Evolutionary conservation across 495 filamentous ascomycete species (phyloP).

Genomic region (Tirmania nivea): DNA sequence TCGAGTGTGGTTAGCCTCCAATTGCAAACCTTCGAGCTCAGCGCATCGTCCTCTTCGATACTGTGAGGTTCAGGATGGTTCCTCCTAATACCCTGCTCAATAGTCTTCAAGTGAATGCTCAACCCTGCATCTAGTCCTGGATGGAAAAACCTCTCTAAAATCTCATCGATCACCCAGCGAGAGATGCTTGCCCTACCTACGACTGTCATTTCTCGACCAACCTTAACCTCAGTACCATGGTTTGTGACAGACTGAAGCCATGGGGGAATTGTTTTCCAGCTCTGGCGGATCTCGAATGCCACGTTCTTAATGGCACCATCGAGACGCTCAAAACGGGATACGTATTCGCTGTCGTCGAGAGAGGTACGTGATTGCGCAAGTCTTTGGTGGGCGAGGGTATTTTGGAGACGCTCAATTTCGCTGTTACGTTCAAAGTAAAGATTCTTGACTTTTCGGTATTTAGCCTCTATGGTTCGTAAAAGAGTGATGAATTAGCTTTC

Average conservation of each 20-base stretch:
- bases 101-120: conserved; percentile 55
- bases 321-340: conserved; percentile 69
- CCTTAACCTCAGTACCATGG: conserved; percentile 53
- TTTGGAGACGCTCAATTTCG: conserved; percentile 88
- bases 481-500: conserved; percentile 5
- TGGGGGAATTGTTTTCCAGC: conserved; percentile 57
- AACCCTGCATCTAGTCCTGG: conserved; percentile 56
- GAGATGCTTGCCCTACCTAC: conserved; percentile 81
- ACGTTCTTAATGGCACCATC: conserved; percentile 92
- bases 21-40: conserved; percentile 66
- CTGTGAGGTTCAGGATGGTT: conserved; percentile 45
- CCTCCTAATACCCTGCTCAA: conserved; percentile 74
- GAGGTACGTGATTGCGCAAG: conserved; percentile 87
- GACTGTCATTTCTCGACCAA: conserved; percentile 91
- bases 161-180: conserved; percentile 74
- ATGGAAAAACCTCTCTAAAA: conserved; percentile 82
- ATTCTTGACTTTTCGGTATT: conserved; percentile 94
- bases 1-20: conserved; percentile 91
- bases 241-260: conserved; percentile 68
- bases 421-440: conserved; percentile 91
- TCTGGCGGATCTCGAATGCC: conserved; percentile 82
- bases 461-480: conserved; percentile 37
- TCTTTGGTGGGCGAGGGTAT: conserved; percentile 84
- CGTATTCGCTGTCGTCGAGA: conserved; percentile 89
- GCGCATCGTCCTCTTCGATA: conserved; percentile 73